Percentiles rank a stretch among this genome's conserved stretches.
phyloP scores from a whole-genome alignment of 768 basidiomycete genomes.

The Mycena albidolilacea region DNA sequence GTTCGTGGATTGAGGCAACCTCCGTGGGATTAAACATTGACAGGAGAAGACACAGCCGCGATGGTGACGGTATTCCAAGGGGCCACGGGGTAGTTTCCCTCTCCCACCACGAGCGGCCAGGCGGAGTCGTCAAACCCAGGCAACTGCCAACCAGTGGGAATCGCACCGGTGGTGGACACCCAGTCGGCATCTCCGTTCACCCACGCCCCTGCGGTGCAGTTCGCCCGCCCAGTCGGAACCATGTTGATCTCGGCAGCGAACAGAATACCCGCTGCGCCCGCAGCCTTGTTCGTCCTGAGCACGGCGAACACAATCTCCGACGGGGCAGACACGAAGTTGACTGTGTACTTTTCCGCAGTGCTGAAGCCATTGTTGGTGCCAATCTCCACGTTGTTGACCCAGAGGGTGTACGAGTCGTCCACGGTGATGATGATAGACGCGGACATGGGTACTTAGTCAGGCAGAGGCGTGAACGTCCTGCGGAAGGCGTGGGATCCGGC shows the following conservation, averaged over 20 bases:
- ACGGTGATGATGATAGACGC: conserved; percentile 7
- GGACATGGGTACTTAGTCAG: neutral
- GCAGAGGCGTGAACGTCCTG: conserved; percentile 3
- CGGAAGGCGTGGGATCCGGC: conserved; percentile 16
- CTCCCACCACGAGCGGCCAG: too few species aligned
- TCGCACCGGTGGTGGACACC: neutral
- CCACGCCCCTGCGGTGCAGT: neutral
- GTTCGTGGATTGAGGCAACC: too few species aligned
- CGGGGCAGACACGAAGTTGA: conserved; percentile 2
- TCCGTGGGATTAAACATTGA: too few species aligned
- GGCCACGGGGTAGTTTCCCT: too few species aligned
- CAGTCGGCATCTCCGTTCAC: neutral
- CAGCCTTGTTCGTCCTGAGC: neutral
- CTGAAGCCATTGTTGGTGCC: neutral
- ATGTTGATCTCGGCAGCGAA: neutral
- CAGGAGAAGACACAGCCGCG: too few species aligned
- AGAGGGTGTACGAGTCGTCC: neutral
- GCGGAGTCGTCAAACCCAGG: too few species aligned
- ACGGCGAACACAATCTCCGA: conserved; percentile 5
- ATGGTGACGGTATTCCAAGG: too few species aligned
- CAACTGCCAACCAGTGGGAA: too few species aligned
- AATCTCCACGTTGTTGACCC: neutral
- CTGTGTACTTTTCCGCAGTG: neutral
- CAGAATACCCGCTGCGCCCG: neutral
- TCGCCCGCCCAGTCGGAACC: neutral